Percentiles rank a stretch among this genome's conserved stretches.
Conservation (phyloP, 176 grass and related monocot genomes). For the Saccharum officinarum region DNA sequence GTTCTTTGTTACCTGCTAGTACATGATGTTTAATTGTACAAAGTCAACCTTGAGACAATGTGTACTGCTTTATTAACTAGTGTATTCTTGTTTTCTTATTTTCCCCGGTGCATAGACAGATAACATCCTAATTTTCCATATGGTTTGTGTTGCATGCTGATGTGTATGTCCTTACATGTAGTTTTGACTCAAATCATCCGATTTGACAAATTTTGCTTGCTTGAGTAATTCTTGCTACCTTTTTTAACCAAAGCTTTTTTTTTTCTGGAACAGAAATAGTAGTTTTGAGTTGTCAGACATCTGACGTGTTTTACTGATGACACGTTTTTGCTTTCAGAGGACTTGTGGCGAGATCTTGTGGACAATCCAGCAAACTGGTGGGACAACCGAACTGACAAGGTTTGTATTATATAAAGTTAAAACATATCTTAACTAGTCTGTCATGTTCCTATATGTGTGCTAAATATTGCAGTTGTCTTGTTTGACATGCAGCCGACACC, state of each 20-base stretch:
- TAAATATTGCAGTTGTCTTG: neutral
- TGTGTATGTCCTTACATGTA: neutral
- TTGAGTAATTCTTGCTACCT: neutral
- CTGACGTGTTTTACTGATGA: neutral
- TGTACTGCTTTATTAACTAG: neutral
- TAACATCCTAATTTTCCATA: neutral
- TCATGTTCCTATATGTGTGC: neutral
- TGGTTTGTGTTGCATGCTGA: neutral
- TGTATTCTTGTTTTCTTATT: neutral
- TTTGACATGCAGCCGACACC: slow-evolving; percentile 41
- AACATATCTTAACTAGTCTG: neutral
- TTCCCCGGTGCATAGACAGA: neutral
- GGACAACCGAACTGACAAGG: slow-evolving; percentile 77
- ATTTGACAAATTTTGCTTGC: neutral
- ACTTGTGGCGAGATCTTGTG: slow-evolving; percentile 62
- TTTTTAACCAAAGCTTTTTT: neutral
- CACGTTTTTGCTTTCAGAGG: slow-evolving; percentile 44
- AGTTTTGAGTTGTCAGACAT: neutral
- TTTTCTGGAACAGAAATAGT: neutral
- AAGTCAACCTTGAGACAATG: neutral
- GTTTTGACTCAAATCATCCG: neutral
- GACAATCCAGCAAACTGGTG: slow-evolving; percentile 72
- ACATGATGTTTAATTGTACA: neutral
- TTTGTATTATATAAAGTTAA: neutral
- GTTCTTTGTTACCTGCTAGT: neutral